Base-by-base conservation (phyloP, 192 early-diverging fungal genomes). In the Umbelopsis sp. region DNA sequence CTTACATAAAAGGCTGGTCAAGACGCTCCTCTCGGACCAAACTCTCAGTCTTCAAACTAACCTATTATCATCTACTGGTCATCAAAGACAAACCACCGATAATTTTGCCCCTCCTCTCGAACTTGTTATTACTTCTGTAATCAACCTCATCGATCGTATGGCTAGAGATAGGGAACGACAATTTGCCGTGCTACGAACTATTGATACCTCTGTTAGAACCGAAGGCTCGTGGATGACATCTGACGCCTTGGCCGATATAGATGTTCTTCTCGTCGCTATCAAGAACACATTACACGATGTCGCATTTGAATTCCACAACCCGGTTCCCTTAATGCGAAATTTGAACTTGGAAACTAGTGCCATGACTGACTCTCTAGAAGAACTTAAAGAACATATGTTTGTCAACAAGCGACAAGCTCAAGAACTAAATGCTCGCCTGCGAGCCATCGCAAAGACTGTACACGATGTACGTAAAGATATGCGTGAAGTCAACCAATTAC, bases 381-480 rank as follows among this genome's bases (percentile, higher is more conserved):
- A 81, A 45, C 66, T 81, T 0, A 76, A 81, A 32, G 79, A 81
- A 31, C 75, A 76, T 31, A 81, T 81, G 79, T 81, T 74, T 59
- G 75, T 81, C 24, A 81, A 77, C 47, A 81, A 81, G 34, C 67
- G 71, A n/a, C 79, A 81, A 32, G 72, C 72, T 34, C 72, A 74
- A 41, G 79, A 81, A 53, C 47, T 81, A 20, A 77, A 76, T 29
- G 66, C 68, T 11, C 68, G 79, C 26, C 47, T 81, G 9, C 71
- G 75, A 44, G 73, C 72, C 2, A 81, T 81, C 45, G 69, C 75
- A 25, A 81, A 81, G 44, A 81, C 79, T 0, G 75, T 81, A 3
- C 79, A 81, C 44, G 79, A 81, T 41, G 72, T 81, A 3, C 62
- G 79, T 14, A 73, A 77, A 52, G 79, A 81, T 34, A 74, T 81